Evolutionary conservation across 768 basidiomycete genomes (phyloP), one percentile per base, ranked within the genome.

Genomic region (Naganishia friedmannii): DNA sequence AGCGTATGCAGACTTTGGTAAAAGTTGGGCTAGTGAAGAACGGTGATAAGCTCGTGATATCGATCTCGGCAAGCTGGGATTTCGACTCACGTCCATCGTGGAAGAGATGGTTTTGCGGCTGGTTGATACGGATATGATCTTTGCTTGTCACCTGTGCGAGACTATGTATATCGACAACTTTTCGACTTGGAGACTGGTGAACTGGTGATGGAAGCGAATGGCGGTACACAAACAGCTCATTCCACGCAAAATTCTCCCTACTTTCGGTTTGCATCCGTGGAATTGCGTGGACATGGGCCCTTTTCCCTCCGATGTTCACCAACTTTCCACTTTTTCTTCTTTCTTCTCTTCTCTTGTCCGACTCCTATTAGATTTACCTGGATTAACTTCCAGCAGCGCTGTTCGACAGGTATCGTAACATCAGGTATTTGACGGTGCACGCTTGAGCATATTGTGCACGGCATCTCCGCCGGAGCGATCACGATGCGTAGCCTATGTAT

Each of bases 1-100:
- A 96, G 87, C 82, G 86, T 85, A 83, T 95, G 91, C 73, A 98
- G 83, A 74, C 86, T 86, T 82, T 93, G 88, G 74, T 91, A 86
- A 81, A 87, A 93, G 51, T 76, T 71, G 66, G 81, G 79, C 83
- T 84, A 34, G 10, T 19, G 32, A 51, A 39, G 42, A 12, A 45
- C 39, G 23, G 34, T n/a, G 19, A 53, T 29, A 51, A 51, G 48
- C 48, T 51, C 21, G n/a, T 23, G 3, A 7, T 26, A 54, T 46
- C 13, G 28, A 46, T 3, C n/a, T 65, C 9, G 6, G 28, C 48
- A 23, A 26, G 28, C 3, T 21, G 26, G 12, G 23, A 31, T 46
- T 4, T 26, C 28, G 21, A 70, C 69, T 70, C 45, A 70, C 69
- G 34, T 70, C 69, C 69, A 70, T 70, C 17, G n/a, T 65, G 51